These are phyloP conservation scores for Discostella pseudostelligera DNA, from an alignment of 108 stramenopile species.

Conservation along the genomic window DNA sequence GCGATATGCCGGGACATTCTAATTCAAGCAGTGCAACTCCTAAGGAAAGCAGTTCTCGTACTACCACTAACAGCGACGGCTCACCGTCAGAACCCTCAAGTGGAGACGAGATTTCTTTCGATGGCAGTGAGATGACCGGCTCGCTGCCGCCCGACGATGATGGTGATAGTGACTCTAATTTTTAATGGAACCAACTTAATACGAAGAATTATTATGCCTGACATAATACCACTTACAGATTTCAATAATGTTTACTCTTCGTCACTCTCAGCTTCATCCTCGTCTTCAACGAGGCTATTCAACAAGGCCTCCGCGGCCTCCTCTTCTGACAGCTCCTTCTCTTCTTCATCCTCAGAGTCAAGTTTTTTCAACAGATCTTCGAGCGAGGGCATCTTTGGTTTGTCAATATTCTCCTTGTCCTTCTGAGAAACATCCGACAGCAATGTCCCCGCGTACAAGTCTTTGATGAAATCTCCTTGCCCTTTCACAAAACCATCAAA, in stretches of 20 bases:
- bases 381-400: slow-evolving; percentile 91
- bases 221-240: background rate
- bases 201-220: background rate
- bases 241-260: slow-evolving; percentile 31
- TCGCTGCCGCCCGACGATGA: slow-evolving; percentile 15
- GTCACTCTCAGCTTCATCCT: slow-evolving; percentile 55
- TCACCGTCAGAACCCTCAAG: slow-evolving; percentile 35
- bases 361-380: slow-evolving; percentile 93
- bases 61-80: slow-evolving; percentile 14
- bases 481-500: slow-evolving; percentile 96
- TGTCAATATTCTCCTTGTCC: slow-evolving; percentile 97
- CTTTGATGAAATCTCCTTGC: slow-evolving; percentile 97
- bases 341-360: slow-evolving; percentile 66
- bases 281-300: slow-evolving; percentile 55
- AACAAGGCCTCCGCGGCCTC: slow-evolving; percentile 54
- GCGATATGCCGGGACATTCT: background rate
- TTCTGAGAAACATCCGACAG: slow-evolving; percentile 93
- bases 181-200: slow-evolving; percentile 1
- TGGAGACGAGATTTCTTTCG: slow-evolving; percentile 6
- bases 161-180: slow-evolving; percentile 24
- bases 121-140: slow-evolving; percentile 22
- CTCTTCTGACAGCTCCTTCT: slow-evolving; percentile 59
- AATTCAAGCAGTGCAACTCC: slow-evolving; percentile 20
- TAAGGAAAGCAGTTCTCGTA: slow-evolving; percentile 11
- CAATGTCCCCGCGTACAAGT: slow-evolving; percentile 97